These are phyloP conservation scores for Serendipita sp. DNA, from an alignment of 768 basidiomycete genomes.

Conservation along the genomic window DNA sequence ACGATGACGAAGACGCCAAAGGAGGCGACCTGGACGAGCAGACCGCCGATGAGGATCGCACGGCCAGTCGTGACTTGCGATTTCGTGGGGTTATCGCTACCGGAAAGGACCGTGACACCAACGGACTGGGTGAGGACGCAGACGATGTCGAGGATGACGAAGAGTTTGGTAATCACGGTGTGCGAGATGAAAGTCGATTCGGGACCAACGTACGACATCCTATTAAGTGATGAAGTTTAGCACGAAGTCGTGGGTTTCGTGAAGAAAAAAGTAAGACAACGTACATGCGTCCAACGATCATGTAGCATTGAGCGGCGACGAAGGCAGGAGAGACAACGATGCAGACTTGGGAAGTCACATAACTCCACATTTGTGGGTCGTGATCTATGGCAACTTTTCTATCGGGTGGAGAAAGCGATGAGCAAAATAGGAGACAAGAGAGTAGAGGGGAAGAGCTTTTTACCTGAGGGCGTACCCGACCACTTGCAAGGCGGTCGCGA, in stretches of 20 bases:
- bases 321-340: constrained; percentile 7
- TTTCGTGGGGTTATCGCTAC: not conserved
- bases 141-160: constrained; percentile 1
- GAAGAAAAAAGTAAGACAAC: not conserved
- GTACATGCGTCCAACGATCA: constrained; percentile 4
- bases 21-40: not conserved
- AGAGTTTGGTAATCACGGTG: constrained; percentile 6
- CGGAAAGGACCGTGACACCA: not conserved
- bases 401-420: not conserved
- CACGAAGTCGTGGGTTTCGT: not conserved
- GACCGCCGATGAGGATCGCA: constrained; percentile 4
- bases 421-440: not conserved
- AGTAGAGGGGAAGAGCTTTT: not conserved
- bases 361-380: not conserved
- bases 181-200: constrained; percentile 3
- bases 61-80: not conserved
- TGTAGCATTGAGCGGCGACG: constrained; percentile 6
- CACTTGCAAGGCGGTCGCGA: not conserved
- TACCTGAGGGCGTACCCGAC: constrained; percentile 1
- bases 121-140: not conserved
- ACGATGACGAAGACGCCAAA: constrained; percentile 4
- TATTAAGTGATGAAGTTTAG: not conserved
- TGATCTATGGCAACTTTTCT: not conserved
- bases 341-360: constrained; percentile 3
- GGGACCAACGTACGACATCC: constrained; percentile 6